phyloP scores from a whole-genome alignment of 2,329 filamentous ascomycete species.

The Colletotrichum gloeosporioides region DNA sequence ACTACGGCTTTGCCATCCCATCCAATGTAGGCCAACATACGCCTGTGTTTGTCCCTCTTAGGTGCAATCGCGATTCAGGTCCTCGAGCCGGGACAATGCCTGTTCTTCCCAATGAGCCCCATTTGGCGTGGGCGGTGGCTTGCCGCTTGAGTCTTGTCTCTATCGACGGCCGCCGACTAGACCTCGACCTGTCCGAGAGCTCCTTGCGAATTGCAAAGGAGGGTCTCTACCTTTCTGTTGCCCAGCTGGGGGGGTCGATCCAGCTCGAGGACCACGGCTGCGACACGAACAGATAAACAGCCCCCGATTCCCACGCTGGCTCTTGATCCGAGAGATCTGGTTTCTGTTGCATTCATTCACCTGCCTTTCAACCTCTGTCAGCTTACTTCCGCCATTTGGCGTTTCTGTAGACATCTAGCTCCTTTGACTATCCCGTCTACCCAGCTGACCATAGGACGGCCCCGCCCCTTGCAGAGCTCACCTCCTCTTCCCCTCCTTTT shows the following conservation, averaged over 20 bases:
- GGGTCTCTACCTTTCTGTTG: background rate
- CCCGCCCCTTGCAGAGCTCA: background rate
- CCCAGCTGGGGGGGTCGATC: background rate
- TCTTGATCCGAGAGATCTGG: background rate
- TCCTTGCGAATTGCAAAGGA: background rate
- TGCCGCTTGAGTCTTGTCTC: constrained; percentile 6
- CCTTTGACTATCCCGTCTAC: background rate
- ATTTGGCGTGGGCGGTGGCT: constrained; percentile 1
- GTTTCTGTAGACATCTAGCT: background rate
- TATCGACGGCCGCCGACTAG: background rate
- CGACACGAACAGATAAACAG: constrained; percentile 1
- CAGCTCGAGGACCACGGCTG: background rate
- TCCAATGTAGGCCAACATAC: background rate
- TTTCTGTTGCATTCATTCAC: background rate
- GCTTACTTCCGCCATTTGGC: background rate
- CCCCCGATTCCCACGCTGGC: background rate
- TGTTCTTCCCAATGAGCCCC: background rate
- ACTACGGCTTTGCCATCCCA: background rate
- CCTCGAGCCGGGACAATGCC: background rate
- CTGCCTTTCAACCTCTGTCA: background rate
- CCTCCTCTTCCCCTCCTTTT: background rate
- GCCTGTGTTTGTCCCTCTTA: background rate
- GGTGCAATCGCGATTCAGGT: background rate
- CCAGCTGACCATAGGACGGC: background rate
- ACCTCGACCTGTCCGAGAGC: background rate